These are phyloP conservation scores for Globisporangium barbulae DNA, from an alignment of 352 stramenopile species.

Conservation along the genomic window DNA sequence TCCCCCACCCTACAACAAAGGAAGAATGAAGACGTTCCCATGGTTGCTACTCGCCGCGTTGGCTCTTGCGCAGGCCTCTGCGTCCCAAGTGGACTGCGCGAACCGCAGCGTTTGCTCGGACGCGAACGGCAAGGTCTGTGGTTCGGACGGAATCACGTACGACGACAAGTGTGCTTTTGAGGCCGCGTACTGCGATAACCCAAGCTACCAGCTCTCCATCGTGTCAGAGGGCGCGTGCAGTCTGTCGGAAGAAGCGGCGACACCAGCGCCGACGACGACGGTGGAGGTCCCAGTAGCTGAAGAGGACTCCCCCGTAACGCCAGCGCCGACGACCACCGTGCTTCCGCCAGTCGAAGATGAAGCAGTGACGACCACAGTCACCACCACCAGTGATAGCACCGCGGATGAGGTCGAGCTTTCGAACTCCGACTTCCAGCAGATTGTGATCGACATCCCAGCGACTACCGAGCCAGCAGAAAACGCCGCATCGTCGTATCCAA, in stretches of 20 bases:
- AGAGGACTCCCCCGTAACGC: neutral
- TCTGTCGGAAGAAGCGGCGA: neutral
- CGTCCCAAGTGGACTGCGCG: conserved; percentile 3
- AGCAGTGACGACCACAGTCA: neutral
- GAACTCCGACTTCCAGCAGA: neutral
- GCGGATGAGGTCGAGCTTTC: neutral
- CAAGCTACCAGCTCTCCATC: conserved; percentile 23
- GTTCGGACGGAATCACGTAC: conserved; percentile 53
- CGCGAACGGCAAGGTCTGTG: conserved; percentile 44
- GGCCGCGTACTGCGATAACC: conserved; percentile 30
- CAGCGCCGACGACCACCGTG: neutral
- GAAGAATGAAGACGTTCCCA: conserved; percentile 3
- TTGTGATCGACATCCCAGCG: neutral
- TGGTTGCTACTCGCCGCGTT: conserved; percentile 10
- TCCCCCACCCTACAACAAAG: neutral
- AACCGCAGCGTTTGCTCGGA: conserved; percentile 17
- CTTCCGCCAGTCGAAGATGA: neutral
- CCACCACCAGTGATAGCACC: neutral
- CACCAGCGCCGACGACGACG: conserved; percentile 2
- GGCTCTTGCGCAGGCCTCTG: neutral
- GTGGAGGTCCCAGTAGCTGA: neutral
- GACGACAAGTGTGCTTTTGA: conserved; percentile 47
- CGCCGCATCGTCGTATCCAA: neutral
- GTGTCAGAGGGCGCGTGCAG: conserved; percentile 23
- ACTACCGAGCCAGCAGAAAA: neutral